Evolutionary conservation across 768 basidiomycete genomes (phyloP), one percentile per base, ranked within the genome.

Genomic region (Leccinum sublutescens): DNA sequence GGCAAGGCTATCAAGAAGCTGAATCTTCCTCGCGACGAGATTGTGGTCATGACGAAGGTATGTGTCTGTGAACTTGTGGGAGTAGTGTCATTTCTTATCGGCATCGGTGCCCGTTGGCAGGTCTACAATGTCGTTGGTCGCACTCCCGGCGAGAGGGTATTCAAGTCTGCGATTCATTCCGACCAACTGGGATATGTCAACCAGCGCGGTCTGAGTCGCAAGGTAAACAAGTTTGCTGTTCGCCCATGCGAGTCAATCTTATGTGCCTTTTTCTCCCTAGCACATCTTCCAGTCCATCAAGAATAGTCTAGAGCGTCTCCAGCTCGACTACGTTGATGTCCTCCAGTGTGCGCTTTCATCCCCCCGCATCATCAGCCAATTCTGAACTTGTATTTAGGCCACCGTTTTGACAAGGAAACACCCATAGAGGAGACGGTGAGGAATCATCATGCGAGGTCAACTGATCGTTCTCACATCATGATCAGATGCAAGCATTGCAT

Each of bases 41-140:
- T 91, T 47, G 89, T 93, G 19, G 81, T 92, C 17, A 80, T 92
- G 78, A 90, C 91, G 56, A 92, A 93, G 75, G 84, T 83, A 40
- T 31, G 3, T 33, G 4, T 52, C 10, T 34, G 7, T 27, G 23
- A 29, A 10, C 49, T 27, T 40, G 36, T 23, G 11, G 7, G 15
- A 2, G 45, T 36, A 29, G 25, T 40, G 34, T 11, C 7, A 15
- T 23, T 5, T 53, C 27, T 23, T n/a, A n/a, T n/a, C n/a, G n/a
- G 77, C 38, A 21, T 19, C 27, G 51, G 33, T 62, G 21, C 27
- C 52, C 36, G 55, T 33, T 36, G 33, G 34, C n/a, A 78, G 77
- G 69, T 76, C n/a, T 83, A 79, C 67, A 83, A 81, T 67, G 74
- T 78, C 27, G 66, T 70, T 21, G 67, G 61, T 11, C 65, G 62